A percentile compares a stretch with the other conserved stretches of the same genome.
These are phyloP conservation scores for Cladobotryum protrusum DNA, from an alignment of 2,329 filamentous ascomycete species.

Conservation along the genomic window DNA sequence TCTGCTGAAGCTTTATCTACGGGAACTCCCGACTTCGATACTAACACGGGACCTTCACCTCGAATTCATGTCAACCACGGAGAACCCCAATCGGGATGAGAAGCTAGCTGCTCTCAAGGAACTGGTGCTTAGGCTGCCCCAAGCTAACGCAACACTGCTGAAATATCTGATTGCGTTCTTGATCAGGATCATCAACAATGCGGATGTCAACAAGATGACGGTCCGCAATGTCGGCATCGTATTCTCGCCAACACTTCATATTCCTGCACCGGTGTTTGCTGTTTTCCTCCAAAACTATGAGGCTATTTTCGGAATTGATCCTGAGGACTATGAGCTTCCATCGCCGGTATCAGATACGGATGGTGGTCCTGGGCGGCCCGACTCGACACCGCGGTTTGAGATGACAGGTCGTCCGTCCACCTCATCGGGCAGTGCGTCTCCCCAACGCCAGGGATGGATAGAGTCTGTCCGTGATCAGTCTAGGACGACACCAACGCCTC, in stretches of 20 bases:
- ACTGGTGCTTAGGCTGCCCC: conserved; percentile 73
- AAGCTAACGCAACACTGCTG: conserved; percentile 73
- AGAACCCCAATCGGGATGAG: conserved; percentile 66
- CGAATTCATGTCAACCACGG: conserved; percentile 79
- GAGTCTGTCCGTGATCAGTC: conserved; percentile 24
- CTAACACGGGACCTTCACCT: conserved; percentile 85
- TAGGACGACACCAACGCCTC: conserved; percentile 45
- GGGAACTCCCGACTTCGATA: conserved; percentile 86
- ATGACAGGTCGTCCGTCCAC: conserved; percentile 44
- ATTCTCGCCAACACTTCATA: conserved; percentile 94
- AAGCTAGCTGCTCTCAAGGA: conserved; percentile 72
- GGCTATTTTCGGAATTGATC: conserved; percentile 70
- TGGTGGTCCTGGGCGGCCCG: conserved; percentile 23
- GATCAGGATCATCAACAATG: conserved; percentile 85
- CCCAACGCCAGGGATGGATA: conserved; percentile 41
- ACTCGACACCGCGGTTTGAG: conserved; percentile 27
- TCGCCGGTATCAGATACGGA: conserved; percentile 37
- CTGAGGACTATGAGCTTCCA: conserved; percentile 57
- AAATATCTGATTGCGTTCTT: conserved; percentile 82
- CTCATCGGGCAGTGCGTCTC: conserved; percentile 42
- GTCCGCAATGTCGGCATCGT: conserved; percentile 96
- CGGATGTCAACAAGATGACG: conserved; percentile 94
- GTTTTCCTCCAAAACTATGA: conserved; percentile 88
- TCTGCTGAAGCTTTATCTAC: conserved; percentile 85
- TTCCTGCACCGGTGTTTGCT: conserved; percentile 89